phyloP scores from a whole-genome alignment of 352 stramenopile genomes.

The Phytopythium montanum region DNA sequence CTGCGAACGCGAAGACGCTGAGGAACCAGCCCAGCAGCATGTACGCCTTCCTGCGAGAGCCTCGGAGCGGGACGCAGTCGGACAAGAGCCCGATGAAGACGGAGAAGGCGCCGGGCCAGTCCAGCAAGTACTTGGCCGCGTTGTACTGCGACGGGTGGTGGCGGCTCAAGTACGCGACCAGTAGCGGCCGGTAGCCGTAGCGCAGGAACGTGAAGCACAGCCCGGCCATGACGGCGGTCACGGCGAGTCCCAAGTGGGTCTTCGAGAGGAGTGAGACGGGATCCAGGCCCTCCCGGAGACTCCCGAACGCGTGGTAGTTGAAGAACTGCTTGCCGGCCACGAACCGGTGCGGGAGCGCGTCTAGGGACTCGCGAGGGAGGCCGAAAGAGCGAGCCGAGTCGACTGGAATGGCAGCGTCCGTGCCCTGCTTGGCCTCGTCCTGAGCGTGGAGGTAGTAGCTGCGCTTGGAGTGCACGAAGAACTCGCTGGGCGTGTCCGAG shows the following conservation, averaged over 20 bases:
- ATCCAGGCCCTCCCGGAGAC: conserved; percentile 34
- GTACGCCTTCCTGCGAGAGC: conserved; percentile 85
- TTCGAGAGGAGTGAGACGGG: conserved; percentile 30
- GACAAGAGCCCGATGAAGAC: conserved; percentile 84
- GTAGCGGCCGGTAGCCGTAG: conserved; percentile 33
- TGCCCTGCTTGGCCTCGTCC: neutral
- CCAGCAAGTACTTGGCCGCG: conserved; percentile 31
- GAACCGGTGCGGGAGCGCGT: conserved; percentile 14
- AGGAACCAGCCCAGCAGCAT: conserved; percentile 72
- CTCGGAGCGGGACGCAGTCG: conserved; percentile 76
- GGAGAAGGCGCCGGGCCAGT: conserved; percentile 70
- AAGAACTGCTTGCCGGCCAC: conserved; percentile 36
- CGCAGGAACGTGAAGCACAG: conserved; percentile 27
- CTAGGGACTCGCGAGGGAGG: neutral
- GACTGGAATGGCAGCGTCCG: neutral
- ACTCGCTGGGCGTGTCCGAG: neutral
- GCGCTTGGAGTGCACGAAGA: conserved; percentile 8
- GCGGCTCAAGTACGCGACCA: conserved; percentile 37
- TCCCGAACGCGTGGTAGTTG: conserved; percentile 42
- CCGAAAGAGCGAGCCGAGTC: neutral
- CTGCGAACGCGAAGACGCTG: conserved; percentile 20
- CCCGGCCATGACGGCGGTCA: conserved; percentile 27
- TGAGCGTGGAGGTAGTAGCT: neutral
- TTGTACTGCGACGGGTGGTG: conserved; percentile 32
- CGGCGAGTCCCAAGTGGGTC: conserved; percentile 34